These are phyloP conservation scores for Quercus wislizeni DNA, from an alignment of 306 rosid genomes.

Conservation along the genomic window DNA sequence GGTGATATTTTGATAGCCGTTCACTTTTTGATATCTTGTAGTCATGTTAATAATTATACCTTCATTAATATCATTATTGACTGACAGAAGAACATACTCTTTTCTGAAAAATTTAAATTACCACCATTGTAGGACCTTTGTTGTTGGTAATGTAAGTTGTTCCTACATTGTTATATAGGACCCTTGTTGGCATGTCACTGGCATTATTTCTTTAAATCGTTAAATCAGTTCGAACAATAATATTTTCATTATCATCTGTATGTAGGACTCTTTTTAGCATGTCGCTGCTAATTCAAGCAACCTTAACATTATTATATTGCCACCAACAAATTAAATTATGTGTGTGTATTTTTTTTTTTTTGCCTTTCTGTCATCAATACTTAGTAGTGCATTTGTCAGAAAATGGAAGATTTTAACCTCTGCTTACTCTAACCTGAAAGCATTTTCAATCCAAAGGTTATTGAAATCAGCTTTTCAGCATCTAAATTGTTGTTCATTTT, in stretches of 20 bases:
- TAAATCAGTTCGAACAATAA: no score
- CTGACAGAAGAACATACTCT: not conserved
- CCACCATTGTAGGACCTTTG: no score
- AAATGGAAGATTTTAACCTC: not conserved
- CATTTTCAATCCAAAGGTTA: not conserved
- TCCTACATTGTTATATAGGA: not conserved
- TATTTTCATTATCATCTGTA: no score
- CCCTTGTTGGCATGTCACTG: not conserved
- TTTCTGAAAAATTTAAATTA: not conserved
- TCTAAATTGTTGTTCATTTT: slow-evolving; percentile 23
- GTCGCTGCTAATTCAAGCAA: no score
- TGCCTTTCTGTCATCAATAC: no score
- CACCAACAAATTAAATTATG: no score
- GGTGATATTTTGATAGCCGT: not conserved
- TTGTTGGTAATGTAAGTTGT: no score
- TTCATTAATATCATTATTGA: not conserved
- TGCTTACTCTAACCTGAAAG: not conserved
- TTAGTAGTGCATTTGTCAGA: not conserved
- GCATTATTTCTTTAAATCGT: not conserved
- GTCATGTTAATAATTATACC: not conserved
- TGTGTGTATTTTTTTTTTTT: no score
- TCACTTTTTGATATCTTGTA: not conserved
- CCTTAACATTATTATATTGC: no score
- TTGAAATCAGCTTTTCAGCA: slow-evolving; percentile 17
- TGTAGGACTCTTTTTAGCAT: no score